phyloP scores from a whole-genome alignment of 148 eudicot genomes.

The Rhododendron simsii region DNA sequence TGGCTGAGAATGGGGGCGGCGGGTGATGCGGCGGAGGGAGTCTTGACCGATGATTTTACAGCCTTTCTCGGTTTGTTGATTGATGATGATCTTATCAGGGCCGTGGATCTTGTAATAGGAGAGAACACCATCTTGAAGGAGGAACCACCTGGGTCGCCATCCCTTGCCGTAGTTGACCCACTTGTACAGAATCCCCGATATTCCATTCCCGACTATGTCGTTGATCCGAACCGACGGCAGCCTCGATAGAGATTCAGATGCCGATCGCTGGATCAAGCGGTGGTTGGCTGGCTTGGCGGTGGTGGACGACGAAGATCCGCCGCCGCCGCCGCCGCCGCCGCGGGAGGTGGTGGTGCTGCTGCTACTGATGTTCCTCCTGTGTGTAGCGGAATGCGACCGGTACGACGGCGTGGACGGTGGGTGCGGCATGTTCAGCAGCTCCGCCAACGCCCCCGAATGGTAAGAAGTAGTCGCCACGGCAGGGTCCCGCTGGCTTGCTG shows the following conservation, averaged over 20 bases:
- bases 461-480: neutral
- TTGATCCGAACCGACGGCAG: conserved; percentile 28
- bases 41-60: conserved; percentile 66
- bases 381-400: neutral
- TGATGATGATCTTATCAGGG: conserved; percentile 51
- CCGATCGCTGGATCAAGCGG: neutral
- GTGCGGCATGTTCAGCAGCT: conserved; percentile 4
- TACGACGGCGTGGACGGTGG: neutral
- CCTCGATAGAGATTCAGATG: neutral
- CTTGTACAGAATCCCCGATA: conserved; percentile 60
- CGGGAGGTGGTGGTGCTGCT: neutral
- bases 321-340: neutral
- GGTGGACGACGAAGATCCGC: neutral
- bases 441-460: conserved; percentile 8
- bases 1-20: conserved; percentile 11
- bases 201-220: conserved; percentile 63
- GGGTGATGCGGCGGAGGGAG: conserved; percentile 42
- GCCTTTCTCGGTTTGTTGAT: conserved; percentile 50
- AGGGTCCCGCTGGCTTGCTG: conserved; percentile 30
- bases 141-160: conserved; percentile 83
- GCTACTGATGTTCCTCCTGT: neutral
- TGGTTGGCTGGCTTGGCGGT: neutral
- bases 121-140: conserved; percentile 73
- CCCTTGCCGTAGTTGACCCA: conserved; percentile 93
- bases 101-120: conserved; percentile 80